phyloP scores from a whole-genome alignment of 805 yeast species.

The Kluyveromyces lactis region DNA sequence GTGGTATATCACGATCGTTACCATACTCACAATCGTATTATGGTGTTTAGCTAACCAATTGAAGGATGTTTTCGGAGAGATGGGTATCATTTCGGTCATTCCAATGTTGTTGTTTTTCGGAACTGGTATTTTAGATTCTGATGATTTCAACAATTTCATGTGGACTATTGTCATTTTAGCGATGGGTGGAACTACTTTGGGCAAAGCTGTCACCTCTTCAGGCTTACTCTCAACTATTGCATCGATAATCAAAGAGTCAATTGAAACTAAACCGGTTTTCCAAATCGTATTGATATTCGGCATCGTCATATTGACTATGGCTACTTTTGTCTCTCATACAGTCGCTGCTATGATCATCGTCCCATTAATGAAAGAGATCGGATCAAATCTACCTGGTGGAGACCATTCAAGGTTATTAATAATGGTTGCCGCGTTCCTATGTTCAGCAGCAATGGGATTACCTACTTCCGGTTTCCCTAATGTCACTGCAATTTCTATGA shows the following conservation, averaged over 20 bases:
- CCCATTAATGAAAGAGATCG: slow-evolving; percentile 86
- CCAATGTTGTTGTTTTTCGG: slow-evolving; percentile 93
- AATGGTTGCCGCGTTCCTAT: slow-evolving; percentile 52
- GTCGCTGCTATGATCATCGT: slow-evolving; percentile 92
- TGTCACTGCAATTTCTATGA: slow-evolving; percentile 91
- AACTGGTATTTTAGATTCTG: slow-evolving; percentile 75
- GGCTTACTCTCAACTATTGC: slow-evolving; percentile 83
- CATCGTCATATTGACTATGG: slow-evolving; percentile 67
- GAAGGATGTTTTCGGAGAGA: slow-evolving; percentile 74
- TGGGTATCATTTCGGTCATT: slow-evolving; percentile 91
- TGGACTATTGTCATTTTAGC: slow-evolving; percentile 96
- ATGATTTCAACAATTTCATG: slow-evolving; percentile 90
- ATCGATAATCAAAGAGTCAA: slow-evolving; percentile 48
- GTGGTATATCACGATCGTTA: slow-evolving; percentile 62
- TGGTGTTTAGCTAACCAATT: slow-evolving; percentile 87
- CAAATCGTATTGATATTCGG: slow-evolving; percentile 76
- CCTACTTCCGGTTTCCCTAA: slow-evolving; percentile 98
- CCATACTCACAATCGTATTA: slow-evolving; percentile 62
- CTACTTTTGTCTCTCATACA: slow-evolving; percentile 94
- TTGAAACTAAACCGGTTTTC: slow-evolving; percentile 62
- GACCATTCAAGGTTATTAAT: slow-evolving; percentile 85
- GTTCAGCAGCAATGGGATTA: slow-evolving; percentile 95
- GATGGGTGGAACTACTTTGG: slow-evolving; percentile 96
- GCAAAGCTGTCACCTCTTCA: slow-evolving; percentile 89
- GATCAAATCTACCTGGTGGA: slow-evolving; percentile 54